A percentile compares a stretch with the other conserved stretches of the same genome.
phyloP scores from a whole-genome alignment of 768 basidiomycete genomes.

The Suillus weaverae region DNA sequence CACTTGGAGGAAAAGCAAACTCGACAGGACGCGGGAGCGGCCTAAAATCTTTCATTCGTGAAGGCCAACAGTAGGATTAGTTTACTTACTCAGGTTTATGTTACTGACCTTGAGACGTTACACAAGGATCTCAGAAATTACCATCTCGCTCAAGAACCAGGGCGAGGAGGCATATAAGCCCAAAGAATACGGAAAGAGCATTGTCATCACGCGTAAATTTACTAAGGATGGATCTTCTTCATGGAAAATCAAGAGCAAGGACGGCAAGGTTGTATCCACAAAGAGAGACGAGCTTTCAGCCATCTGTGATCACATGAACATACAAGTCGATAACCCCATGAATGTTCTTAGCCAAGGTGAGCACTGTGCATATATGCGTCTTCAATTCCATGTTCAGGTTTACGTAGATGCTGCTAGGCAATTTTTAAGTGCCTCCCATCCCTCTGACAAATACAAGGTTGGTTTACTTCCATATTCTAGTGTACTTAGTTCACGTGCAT shows the following conservation, averaged over 20 bases:
- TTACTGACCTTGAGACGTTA: conserved; percentile 1
- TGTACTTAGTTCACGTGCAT: conserved; percentile 3
- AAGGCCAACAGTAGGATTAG: conserved; percentile 70
- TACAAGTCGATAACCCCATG: conserved; percentile 96
- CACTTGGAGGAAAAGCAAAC: conserved; percentile 90
- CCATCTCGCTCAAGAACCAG: conserved; percentile 82
- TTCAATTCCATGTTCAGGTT: neutral
- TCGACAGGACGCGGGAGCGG: conserved; percentile 87
- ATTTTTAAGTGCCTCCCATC: conserved; percentile 81
- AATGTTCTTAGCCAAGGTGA: conserved; percentile 87
- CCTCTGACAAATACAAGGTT: conserved; percentile 88
- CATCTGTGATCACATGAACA: conserved; percentile 94
- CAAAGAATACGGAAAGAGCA: conserved; percentile 82
- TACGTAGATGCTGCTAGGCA: conserved; percentile 44
- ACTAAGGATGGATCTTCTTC: conserved; percentile 69
- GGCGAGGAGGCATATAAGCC: conserved; percentile 88
- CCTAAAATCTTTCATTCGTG: conserved; percentile 81
- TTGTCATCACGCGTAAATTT: conserved; percentile 81
- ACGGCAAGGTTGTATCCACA: conserved; percentile 63
- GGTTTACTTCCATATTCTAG: conserved; percentile 13
- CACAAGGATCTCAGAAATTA: conserved; percentile 68
- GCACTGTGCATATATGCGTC: neutral
- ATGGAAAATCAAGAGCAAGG: conserved; percentile 81
- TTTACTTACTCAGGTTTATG: neutral
- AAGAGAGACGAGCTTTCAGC: conserved; percentile 84